Evolutionary conservation across 2,329 filamentous ascomycete species (phyloP).

Genomic region (Ampelomyces quisqualis): DNA sequence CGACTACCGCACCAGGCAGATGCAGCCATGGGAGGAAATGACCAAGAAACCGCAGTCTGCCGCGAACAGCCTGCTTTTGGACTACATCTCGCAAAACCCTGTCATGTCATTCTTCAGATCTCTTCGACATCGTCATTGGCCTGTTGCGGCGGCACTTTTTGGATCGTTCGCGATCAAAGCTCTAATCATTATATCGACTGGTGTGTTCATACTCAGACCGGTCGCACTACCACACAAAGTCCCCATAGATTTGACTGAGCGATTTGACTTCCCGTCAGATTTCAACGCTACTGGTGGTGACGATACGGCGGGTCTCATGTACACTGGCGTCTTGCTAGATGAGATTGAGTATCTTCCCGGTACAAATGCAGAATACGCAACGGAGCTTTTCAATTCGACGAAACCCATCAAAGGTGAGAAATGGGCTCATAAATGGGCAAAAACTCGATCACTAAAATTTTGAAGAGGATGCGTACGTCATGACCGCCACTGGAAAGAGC

Average conservation of each 20-base stretch:
- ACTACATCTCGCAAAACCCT: constrained; percentile 8
- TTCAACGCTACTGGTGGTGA: neutral
- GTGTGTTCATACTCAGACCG: neutral
- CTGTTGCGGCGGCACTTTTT: neutral
- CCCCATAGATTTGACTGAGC: neutral
- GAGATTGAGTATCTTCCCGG: neutral
- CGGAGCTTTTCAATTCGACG: constrained; percentile 1
- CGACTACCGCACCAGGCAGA: constrained; percentile 6
- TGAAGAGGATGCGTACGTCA: neutral
- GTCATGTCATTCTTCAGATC: neutral
- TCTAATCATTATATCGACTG: neutral
- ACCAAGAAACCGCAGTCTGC: constrained; percentile 3
- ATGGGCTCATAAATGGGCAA: no score
- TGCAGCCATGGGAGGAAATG: constrained; percentile 8
- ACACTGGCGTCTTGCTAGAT: neutral
- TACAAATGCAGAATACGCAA: constrained; percentile 1
- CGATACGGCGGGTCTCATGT: constrained; percentile 1
- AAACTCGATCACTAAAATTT: no score
- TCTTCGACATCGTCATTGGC: neutral
- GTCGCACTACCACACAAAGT: neutral
- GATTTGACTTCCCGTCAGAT: neutral
- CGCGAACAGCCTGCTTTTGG: constrained; percentile 7
- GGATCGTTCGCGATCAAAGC: neutral
- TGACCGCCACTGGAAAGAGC: neutral
- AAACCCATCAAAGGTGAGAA: neutral